These are phyloP conservation scores for Primulina tabacum DNA, from an alignment of 257 asterid species.

Conservation along the genomic window DNA sequence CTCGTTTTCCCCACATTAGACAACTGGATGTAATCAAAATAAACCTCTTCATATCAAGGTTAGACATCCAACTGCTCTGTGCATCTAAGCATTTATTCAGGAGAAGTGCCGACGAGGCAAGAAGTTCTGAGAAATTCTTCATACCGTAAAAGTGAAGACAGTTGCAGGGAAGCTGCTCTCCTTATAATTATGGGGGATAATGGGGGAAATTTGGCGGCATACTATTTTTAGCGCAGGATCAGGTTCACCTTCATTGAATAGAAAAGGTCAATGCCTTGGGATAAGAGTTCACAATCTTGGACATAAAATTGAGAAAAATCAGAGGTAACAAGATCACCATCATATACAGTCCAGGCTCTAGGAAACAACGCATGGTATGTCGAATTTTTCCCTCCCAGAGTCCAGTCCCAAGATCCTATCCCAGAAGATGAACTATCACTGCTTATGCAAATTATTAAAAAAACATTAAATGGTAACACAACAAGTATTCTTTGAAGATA, in stretches of 20 bases:
- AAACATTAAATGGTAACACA: conserved; percentile 15
- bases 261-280: conserved; percentile 8
- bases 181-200: conserved; percentile 54
- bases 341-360: conserved; percentile 96
- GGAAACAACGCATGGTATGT: conserved; percentile 95
- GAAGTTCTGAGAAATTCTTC: no score
- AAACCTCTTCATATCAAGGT: no score
- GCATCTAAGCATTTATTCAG: background rate
- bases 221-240: conserved; percentile 49
- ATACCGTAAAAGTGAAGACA: conserved; percentile 51
- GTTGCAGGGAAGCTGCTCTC: conserved; percentile 57
- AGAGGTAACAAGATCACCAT: conserved; percentile 43
- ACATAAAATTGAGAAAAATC: background rate
- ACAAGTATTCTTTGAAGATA: no score
- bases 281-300: conserved; percentile 11
- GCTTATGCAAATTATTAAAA: conserved; percentile 37
- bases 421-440: conserved; percentile 75
- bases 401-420: conserved; percentile 98
- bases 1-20: no score
- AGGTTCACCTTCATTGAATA: conserved; percentile 43
- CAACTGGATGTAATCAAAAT: background rate
- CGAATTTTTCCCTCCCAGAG: conserved; percentile 57
- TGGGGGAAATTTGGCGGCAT: conserved; percentile 55
- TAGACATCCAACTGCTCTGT: no score
- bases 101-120: background rate